Evolutionary conservation across 2,329 filamentous ascomycete species (phyloP), one percentile per base, ranked within the genome.

Genomic region (Botrytis cinerea): DNA sequence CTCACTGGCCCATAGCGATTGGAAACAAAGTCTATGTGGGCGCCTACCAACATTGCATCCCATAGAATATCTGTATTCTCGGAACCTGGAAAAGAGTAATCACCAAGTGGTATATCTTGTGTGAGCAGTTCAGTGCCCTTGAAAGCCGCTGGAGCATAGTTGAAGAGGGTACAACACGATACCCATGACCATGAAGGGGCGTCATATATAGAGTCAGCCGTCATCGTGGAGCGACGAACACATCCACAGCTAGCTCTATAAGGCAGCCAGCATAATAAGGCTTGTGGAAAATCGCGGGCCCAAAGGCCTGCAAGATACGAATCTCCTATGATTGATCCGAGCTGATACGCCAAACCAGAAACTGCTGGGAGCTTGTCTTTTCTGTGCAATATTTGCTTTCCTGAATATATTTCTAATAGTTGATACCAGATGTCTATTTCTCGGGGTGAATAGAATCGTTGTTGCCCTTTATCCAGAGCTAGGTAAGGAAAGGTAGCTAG

Each of bases 311-410:
- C 66, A 40, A 69, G 25, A 7, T 69, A 69, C 25, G 9, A 20
- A 43, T 43, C 32, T 22, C 38, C 51, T 9, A 40, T 69, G n/a
- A 69, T 43, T 9, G 25, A 43, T 40, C 66, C 48, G 10, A 69
- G n/a, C 32, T 69, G 32, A 22, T 22, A 69, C 28, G 48, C 48
- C 14, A 43, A 25, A 12, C 48, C 66, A 9, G n/a, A 48, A 9
- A 69, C n/a, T 9, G 35, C 48, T 4, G 66, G 66, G 18, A 69
- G 66, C n/a, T 69, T 69, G 20, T 69, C 48, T 28, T 32, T 69
- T 54, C 40, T 38, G 45, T 7, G 8, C 20, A n/a, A 32, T 22
- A 69, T 54, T 43, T 69, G 20, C 48, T 69, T 69, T 4, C 46
- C 22, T 12, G 48, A 69, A 57, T 57, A 69, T 14, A n/a, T 22